These are phyloP conservation scores for Starmerella floris DNA, from an alignment of 805 yeast genomes.

Conservation along the genomic window DNA sequence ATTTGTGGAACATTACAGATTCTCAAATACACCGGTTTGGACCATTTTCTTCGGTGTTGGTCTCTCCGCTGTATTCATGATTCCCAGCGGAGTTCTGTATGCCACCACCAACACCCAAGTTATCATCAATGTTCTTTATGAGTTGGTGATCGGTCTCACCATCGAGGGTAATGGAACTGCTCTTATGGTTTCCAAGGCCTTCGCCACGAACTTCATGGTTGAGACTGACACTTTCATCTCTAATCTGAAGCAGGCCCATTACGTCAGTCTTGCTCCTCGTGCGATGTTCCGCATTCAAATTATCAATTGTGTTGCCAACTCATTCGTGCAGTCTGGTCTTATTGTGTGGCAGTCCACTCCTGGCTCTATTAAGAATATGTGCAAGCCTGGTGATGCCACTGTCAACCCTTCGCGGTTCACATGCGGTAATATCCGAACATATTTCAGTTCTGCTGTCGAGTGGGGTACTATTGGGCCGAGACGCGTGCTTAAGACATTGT, in stretches of 20 bases:
- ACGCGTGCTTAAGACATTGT: constrained; percentile 34
- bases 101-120: constrained; percentile 38
- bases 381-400: constrained; percentile 22
- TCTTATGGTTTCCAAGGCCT: constrained; percentile 38
- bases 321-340: constrained; percentile 25
- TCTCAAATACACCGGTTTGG: constrained; percentile 46
- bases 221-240: constrained; percentile 50
- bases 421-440: constrained; percentile 31
- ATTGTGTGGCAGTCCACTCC: constrained; percentile 26
- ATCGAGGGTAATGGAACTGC: constrained; percentile 45
- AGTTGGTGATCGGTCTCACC: constrained; percentile 45
- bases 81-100: constrained; percentile 38
- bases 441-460: constrained; percentile 35
- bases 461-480: constrained; percentile 38
- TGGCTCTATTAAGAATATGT: constrained; percentile 25
- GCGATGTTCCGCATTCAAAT: constrained; percentile 41
- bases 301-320: constrained; percentile 23
- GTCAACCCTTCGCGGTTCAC: constrained; percentile 21
- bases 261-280: constrained; percentile 45
- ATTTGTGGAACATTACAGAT: constrained; percentile 29
- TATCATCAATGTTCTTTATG: constrained; percentile 36
- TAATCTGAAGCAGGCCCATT: constrained; percentile 43
- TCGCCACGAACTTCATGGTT: constrained; percentile 46
- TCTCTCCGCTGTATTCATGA: constrained; percentile 37
- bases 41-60: constrained; percentile 42